Evolutionary conservation across 1,284 basidiomycete genomes (phyloP).

Genomic region (Peniophora sp.): DNA sequence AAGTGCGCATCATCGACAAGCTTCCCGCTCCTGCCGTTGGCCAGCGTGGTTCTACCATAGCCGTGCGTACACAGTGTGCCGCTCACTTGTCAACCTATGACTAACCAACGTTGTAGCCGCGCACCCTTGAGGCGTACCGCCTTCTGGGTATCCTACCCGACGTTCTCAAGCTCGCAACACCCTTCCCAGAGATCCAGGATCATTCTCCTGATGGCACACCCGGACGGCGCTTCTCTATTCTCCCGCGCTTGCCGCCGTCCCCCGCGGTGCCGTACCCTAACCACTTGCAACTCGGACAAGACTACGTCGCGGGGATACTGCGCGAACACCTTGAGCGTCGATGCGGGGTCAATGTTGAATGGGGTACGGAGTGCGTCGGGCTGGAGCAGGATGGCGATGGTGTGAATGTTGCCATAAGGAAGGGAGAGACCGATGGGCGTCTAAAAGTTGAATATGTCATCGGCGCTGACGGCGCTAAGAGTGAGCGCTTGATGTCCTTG

Average conservation of each 20-base stretch:
- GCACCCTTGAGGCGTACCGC: constrained; percentile 20
- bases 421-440: constrained; percentile 7
- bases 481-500: background rate
- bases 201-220: background rate
- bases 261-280: constrained; percentile 11
- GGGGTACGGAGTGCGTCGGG: constrained; percentile 16
- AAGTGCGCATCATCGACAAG: constrained; percentile 31
- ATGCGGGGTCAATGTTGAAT: constrained; percentile 20
- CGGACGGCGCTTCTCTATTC: background rate
- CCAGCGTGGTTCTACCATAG: constrained; percentile 18
- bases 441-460: constrained; percentile 18
- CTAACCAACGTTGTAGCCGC: constrained; percentile 13
- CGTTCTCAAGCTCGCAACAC: constrained; percentile 8
- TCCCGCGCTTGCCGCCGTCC: constrained; percentile 5
- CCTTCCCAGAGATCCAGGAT: constrained; percentile 1
- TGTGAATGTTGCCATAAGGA: background rate
- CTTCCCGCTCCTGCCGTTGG: constrained; percentile 8
- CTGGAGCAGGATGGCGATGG: constrained; percentile 1
- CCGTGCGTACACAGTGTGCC: background rate
- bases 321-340: constrained; percentile 18
- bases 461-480: constrained; percentile 29
- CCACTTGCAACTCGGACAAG: constrained; percentile 18
- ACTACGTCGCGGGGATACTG: constrained; percentile 20
- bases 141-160: constrained; percentile 18
- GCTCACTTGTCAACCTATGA: background rate